A percentile compares a stretch with the other conserved stretches of the same genome.
These are phyloP conservation scores for Fusarium papillatum DNA, from an alignment of 2,329 filamentous ascomycete genomes.

Conservation along the genomic window DNA sequence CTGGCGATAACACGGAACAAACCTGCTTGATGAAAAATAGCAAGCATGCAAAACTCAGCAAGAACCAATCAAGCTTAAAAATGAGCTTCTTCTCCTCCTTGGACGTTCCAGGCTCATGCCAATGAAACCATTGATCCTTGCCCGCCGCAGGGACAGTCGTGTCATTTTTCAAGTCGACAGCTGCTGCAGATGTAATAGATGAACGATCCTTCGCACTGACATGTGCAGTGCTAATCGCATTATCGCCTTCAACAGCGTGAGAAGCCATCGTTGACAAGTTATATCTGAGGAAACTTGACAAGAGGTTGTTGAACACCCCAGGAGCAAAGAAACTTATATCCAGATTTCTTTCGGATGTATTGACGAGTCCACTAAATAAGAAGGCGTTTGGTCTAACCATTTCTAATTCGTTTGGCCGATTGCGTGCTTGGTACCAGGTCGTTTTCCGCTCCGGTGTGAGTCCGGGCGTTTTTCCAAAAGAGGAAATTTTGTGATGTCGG, in stretches of 20 bases:
- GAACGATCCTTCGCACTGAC: neutral
- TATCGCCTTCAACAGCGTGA: neutral
- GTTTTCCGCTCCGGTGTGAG: neutral
- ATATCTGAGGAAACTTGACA: neutral
- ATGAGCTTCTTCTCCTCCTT: constrained; percentile 59
- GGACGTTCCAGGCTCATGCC: constrained; percentile 57
- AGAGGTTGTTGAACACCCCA: neutral
- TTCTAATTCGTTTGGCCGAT: constrained; percentile 10
- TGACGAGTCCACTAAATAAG: neutral
- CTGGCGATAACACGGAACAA: neutral
- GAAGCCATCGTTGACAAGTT: neutral
- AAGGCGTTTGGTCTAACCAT: neutral
- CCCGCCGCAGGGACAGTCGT: neutral
- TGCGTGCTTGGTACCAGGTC: constrained; percentile 12
- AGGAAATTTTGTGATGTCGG: constrained; percentile 1
- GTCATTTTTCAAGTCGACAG: neutral
- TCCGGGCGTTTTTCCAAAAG: neutral
- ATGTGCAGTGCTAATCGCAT: neutral
- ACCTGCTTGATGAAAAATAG: constrained; percentile 60
- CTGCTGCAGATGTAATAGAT: neutral
- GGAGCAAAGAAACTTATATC: neutral
- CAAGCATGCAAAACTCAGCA: constrained; percentile 54
- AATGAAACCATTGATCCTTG: constrained; percentile 50
- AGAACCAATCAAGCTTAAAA: constrained; percentile 64
- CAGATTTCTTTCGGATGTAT: constrained; percentile 2